Evolutionary conservation across 2,329 filamentous ascomycete genomes (phyloP).

Genomic region (Nothophaeocryptopus gaeumannii): DNA sequence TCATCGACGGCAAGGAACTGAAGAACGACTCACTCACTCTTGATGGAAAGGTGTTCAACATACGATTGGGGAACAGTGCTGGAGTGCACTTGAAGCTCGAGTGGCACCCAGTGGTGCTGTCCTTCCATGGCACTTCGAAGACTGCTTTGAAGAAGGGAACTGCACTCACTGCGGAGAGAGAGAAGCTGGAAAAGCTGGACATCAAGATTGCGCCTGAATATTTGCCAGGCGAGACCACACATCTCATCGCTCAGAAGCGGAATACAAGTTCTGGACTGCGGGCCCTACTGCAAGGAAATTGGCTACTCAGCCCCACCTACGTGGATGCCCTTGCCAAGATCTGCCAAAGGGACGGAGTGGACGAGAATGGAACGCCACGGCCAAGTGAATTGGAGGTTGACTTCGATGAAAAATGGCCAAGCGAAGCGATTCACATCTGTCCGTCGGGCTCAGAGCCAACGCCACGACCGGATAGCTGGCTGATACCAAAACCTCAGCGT

Average conservation of each 20-base stretch:
- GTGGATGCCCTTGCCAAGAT: constrained; percentile 68
- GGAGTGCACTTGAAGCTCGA: constrained; percentile 40
- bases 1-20: constrained; percentile 65
- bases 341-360: constrained; percentile 39
- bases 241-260: constrained; percentile 83
- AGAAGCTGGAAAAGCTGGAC: constrained; percentile 76
- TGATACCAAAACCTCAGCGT: constrained; percentile 66
- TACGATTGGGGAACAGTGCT: constrained; percentile 70
- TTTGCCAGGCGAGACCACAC: constrained; percentile 68
- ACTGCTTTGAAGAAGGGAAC: constrained; percentile 45
- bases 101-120: constrained; percentile 79
- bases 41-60: constrained; percentile 53
- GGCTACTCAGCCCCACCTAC: constrained; percentile 71
- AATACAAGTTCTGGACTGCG: constrained; percentile 87
- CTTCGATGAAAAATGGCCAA: constrained; percentile 76
- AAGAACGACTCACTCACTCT: constrained; percentile 48
- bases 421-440: constrained; percentile 68
- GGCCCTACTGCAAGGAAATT: constrained; percentile 75
- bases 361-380: constrained; percentile 23
- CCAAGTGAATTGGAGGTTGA: constrained; percentile 65
- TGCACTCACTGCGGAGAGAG: constrained; percentile 60
- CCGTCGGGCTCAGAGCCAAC: constrained; percentile 72
- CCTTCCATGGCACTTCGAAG: constrained; percentile 71
- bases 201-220: constrained; percentile 81
- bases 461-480: constrained; percentile 58